These are phyloP conservation scores for Carex littledalei DNA, from an alignment of 176 grass and related monocot species.

Conservation along the genomic window DNA sequence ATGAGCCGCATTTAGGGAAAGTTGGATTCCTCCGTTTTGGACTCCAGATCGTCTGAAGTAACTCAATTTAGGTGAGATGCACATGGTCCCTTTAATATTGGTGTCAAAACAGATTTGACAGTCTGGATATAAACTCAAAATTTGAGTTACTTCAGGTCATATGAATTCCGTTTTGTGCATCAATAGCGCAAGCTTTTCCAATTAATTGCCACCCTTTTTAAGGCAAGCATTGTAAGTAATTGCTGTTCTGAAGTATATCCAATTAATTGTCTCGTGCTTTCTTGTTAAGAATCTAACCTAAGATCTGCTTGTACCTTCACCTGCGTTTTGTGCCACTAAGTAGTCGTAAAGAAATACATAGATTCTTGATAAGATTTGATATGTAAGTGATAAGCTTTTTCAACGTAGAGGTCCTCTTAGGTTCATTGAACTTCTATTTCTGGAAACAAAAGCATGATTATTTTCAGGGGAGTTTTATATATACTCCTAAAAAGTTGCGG, in stretches of 20 bases:
- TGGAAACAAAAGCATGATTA: too few species aligned
- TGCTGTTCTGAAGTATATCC: neutral
- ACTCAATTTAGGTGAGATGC: too few species aligned
- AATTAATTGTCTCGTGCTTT: neutral
- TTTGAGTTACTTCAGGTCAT: too few species aligned
- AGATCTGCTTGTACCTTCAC: neutral
- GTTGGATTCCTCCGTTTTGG: neutral
- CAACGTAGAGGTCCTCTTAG: neutral
- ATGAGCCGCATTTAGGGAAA: neutral
- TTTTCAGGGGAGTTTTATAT: too few species aligned
- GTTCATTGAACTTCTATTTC: too few species aligned
- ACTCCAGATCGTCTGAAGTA: too few species aligned
- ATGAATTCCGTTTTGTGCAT: neutral
- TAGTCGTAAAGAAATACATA: neutral
- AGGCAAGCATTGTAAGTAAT: neutral
- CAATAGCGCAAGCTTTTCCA: neutral
- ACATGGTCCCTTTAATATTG: too few species aligned
- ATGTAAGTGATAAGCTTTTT: neutral
- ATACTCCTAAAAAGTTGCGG: too few species aligned
- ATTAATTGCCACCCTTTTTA: neutral
- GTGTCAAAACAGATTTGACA: too few species aligned
- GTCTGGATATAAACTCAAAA: too few species aligned
- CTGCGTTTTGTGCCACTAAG: neutral
- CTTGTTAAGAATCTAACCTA: neutral
- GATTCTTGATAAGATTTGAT: conserved; percentile 7